Evolutionary conservation across 768 basidiomycete genomes (phyloP), one percentile per base, ranked within the genome.

Genomic region (Amanita subjunquillea): DNA sequence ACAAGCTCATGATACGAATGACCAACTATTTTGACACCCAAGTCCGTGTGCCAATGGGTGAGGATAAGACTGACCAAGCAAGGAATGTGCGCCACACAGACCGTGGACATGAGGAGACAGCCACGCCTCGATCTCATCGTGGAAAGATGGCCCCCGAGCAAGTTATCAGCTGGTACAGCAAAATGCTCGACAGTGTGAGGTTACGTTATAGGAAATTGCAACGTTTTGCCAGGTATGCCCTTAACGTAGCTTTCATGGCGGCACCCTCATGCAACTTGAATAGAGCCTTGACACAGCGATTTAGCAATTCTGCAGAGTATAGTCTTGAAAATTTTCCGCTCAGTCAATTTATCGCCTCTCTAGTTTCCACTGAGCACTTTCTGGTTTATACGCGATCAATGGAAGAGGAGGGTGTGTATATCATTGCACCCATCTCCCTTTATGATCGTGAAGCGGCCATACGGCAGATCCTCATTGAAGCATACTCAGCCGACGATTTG

Each of bases 11-110:
- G 77, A 83, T 90, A 50, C 85, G 95, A 37, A 89, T 96, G 41
- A 89, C 87, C 46, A 90, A 90, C 63, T 93, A 90, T 65, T 97
- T 98, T 63, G 92, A 97, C 56, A 88, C 87, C 1, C 96, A 97
- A 73, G 84, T 97, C 30, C 83, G 85, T 22, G 79, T 87, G 9
- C 86, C 87, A 12, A 69, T 73, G 2, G 72, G 72, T n/a, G 65
- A 72, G 66, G 64, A 72, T 51, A 63, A 66, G 29, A 55, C 59
- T 47, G 61, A 56, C 34, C 55, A 58, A 22, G 47, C 57, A 27
- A 55, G 59, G 43, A 53, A 57, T 25, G 54, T 55, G 22, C 61
- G 54, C 30, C 54, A 51, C 38, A 32, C 44, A 20, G 59, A 60
- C 38, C 52, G 56, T 20, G 60, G 59, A 42, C 50, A 55, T 43